These are phyloP conservation scores for Rubia balearica DNA, from an alignment of 305 asterid species.

Conservation along the genomic window DNA sequence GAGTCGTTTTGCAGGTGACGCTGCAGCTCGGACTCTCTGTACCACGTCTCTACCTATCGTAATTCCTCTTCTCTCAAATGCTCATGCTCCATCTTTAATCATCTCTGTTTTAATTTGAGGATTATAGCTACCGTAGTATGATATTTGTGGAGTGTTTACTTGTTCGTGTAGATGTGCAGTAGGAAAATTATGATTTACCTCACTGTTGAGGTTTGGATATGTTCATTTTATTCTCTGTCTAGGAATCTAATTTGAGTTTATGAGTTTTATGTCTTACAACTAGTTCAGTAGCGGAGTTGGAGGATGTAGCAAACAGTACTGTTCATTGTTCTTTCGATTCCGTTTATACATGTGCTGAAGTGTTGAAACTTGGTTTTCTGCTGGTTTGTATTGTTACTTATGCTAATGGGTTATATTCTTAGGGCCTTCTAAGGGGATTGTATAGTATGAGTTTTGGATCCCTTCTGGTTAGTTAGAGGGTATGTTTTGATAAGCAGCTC, in stretches of 20 bases:
- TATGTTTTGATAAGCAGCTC: neutral
- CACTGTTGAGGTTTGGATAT: neutral
- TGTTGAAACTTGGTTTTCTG: neutral
- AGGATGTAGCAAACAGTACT: neutral
- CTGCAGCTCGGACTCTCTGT: conserved; percentile 8
- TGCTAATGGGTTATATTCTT: neutral
- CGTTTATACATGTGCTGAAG: neutral
- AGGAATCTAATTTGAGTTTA: too few relatives aligned
- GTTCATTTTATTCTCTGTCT: too few relatives aligned
- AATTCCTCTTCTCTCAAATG: conserved; percentile 9
- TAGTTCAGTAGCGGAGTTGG: neutral
- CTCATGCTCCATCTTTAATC: neutral
- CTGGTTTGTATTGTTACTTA: neutral
- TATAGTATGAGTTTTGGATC: neutral
- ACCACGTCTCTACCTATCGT: conserved; percentile 19
- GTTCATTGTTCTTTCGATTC: too few relatives aligned
- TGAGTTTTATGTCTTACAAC: too few relatives aligned
- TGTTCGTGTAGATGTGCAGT: neutral
- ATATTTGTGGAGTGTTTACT: neutral
- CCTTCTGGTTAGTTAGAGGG: too few relatives aligned
- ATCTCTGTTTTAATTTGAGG: neutral
- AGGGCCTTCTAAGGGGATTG: neutral
- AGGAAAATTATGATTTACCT: too few relatives aligned
- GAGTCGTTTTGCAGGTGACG: conserved; percentile 15
- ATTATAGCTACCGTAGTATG: neutral